Conservation (phyloP, 1,284 basidiomycete species). For the Leccinum fuscescens region DNA sequence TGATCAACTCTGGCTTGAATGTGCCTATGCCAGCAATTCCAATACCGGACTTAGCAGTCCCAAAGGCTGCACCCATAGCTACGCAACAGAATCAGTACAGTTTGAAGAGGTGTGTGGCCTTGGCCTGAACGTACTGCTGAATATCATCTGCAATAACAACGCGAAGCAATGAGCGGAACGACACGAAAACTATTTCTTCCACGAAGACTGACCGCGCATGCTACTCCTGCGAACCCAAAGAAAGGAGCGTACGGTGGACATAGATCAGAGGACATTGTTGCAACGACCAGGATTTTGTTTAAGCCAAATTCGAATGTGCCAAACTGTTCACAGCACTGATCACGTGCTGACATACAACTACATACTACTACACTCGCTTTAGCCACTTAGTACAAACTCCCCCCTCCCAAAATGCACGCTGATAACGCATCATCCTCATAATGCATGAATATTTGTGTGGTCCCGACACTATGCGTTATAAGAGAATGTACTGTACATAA, state of each 20-base stretch:
- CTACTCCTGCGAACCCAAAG: conserved; percentile 83
- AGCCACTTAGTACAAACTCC: no score
- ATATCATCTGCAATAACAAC: conserved; percentile 64
- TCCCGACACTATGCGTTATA: no score
- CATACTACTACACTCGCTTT: no score
- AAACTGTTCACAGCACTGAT: conserved; percentile 1
- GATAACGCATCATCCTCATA: no score
- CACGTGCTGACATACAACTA: conserved; percentile 12
- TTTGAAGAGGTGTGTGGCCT: not conserved
- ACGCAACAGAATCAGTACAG: conserved; percentile 16
- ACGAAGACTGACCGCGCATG: conserved; percentile 66
- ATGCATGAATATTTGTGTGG: no score
- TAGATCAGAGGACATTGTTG: conserved; percentile 45
- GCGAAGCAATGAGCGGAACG: conserved; percentile 12
- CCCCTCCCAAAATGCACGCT: no score
- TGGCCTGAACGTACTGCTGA: conserved; percentile 66
- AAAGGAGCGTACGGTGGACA: conserved; percentile 85
- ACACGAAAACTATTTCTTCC: not conserved
- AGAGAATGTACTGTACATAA: no score
- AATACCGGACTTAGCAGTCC: conserved; percentile 96
- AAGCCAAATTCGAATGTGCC: not conserved
- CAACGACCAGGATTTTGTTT: not conserved
- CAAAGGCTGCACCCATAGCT: conserved; percentile 95
- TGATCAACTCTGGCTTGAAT: conserved; percentile 94
- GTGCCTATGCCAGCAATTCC: conserved; percentile 95